Percentiles rank a stretch among this genome's conserved stretches.
These are phyloP conservation scores for Aegilops longissima DNA, from an alignment of 176 grass and related monocot species.

Conservation along the genomic window DNA sequence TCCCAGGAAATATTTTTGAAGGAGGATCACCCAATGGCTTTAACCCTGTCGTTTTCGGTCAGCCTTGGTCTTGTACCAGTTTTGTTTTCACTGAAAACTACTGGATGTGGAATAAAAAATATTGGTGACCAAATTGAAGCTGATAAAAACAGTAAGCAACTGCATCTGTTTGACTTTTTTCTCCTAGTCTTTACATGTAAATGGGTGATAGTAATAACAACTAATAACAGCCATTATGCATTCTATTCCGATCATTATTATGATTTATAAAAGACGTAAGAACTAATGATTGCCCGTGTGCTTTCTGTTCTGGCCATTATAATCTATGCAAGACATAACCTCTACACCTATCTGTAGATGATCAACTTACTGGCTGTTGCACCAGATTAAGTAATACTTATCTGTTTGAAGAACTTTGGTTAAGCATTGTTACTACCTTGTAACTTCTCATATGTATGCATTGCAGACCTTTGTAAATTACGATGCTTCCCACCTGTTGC, in stretches of 20 bases:
- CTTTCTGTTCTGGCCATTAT: not conserved
- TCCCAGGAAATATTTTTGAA: constrained; percentile 78
- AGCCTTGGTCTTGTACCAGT: constrained; percentile 87
- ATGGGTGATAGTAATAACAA: constrained; percentile 8
- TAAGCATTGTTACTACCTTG: constrained; percentile 15
- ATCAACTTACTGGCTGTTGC: constrained; percentile 5
- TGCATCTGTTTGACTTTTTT: constrained; percentile 26
- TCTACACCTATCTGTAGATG: not conserved
- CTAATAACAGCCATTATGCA: constrained; percentile 10
- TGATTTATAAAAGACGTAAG: not conserved
- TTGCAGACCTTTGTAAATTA: constrained; percentile 83
- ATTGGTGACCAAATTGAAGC: constrained; percentile 61
- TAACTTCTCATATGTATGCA: constrained; percentile 20
- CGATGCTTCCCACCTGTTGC: constrained; percentile 93
- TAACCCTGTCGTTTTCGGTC: constrained; percentile 78
- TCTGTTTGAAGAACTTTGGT: not conserved
- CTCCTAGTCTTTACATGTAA: not conserved
- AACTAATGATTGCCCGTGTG: not conserved
- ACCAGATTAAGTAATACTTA: not conserved
- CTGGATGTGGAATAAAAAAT: constrained; percentile 89
- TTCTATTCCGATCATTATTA: not conserved
- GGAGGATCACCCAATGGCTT: constrained; percentile 78
- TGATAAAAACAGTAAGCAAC: constrained; percentile 80
- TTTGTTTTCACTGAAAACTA: constrained; percentile 66
- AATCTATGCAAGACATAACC: not conserved